These are phyloP conservation scores for Flueggea neowawraea DNA, from an alignment of 441 rosid genomes.

Conservation along the genomic window DNA sequence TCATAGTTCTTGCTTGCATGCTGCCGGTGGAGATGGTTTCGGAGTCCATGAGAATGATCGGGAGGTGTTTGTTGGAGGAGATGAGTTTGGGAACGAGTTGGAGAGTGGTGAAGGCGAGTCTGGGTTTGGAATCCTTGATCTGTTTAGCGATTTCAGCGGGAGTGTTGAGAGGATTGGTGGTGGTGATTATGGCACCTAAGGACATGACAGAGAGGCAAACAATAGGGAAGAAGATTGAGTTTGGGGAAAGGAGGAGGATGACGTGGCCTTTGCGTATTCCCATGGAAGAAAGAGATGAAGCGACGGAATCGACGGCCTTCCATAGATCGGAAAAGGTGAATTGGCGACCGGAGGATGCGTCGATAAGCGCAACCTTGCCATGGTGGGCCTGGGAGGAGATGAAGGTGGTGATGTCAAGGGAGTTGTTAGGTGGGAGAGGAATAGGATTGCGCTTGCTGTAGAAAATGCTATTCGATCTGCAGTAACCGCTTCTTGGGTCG, in stretches of 20 bases:
- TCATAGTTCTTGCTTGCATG: slow-evolving; percentile 22
- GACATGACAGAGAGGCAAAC: slow-evolving; percentile 82
- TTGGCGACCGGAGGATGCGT: slow-evolving; percentile 63
- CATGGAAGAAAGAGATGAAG: slow-evolving; percentile 44
- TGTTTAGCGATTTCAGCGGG: slow-evolving; percentile 56
- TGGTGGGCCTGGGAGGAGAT: slow-evolving; percentile 80
- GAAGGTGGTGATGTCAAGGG: slow-evolving; percentile 70
- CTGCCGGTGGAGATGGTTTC: slow-evolving; percentile 7
- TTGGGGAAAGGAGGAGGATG: slow-evolving; percentile 78
- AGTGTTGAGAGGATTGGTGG: slow-evolving; percentile 88
- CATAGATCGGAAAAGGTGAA: slow-evolving; percentile 72
- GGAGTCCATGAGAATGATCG: slow-evolving; percentile 58
- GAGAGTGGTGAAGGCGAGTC: slow-evolving; percentile 52
- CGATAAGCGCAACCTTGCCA: slow-evolving; percentile 81
- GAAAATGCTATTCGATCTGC: slow-evolving; percentile 45
- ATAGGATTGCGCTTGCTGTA: slow-evolving; percentile 70
- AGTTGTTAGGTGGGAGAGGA: slow-evolving; percentile 51
- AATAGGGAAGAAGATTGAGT: slow-evolving; percentile 72
- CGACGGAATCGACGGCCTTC: slow-evolving; percentile 71
- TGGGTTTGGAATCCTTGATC: slow-evolving; percentile 51
- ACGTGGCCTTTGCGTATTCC: slow-evolving; percentile 83
- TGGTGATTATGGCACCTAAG: slow-evolving; percentile 91
- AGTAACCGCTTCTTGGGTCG: slow-evolving; percentile 59
- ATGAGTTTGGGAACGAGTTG: slow-evolving; percentile 52
- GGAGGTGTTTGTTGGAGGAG: slow-evolving; percentile 23